Percentiles rank a stretch among this genome's conserved stretches.
Evolutionary conservation across 1,284 basidiomycete genomes (phyloP).

Genomic region (Rhodotorula glutinis): DNA sequence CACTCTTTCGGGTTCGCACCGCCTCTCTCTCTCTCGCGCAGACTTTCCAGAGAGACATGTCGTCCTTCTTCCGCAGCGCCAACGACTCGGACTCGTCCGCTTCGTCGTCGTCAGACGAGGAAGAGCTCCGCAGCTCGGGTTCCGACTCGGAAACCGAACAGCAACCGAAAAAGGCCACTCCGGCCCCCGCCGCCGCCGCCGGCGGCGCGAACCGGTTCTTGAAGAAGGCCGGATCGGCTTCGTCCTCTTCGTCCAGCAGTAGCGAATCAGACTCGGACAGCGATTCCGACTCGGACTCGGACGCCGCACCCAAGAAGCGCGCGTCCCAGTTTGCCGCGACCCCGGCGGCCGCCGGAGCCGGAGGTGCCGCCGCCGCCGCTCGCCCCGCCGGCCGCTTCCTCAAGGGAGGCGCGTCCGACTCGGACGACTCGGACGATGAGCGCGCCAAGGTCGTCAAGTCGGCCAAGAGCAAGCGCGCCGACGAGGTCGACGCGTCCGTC

Average conservation of each 20-base stretch:
- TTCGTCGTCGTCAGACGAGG: constrained; percentile 71
- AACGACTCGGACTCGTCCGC: constrained; percentile 66
- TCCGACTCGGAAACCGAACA: constrained; percentile 63
- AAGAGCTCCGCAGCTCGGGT: constrained; percentile 66
- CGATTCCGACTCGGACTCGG: constrained; percentile 44
- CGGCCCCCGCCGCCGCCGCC: constrained; percentile 44
- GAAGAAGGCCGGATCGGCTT: constrained; percentile 52
- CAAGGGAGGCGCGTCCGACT: constrained; percentile 55
- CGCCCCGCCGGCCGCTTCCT: constrained; percentile 51
- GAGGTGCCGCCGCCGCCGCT: constrained; percentile 49
- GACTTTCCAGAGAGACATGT: constrained; percentile 55
- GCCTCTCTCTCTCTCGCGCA: too few relatives aligned
- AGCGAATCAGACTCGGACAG: constrained; percentile 51
- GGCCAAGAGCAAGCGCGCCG: constrained; percentile 79
- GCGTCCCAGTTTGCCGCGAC: not conserved
- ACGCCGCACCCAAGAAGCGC: constrained; percentile 46
- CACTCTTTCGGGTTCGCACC: too few relatives aligned
- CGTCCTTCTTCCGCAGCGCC: constrained; percentile 79
- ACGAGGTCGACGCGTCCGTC: constrained; percentile 83
- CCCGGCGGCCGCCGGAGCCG: constrained; percentile 19
- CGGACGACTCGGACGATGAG: constrained; percentile 61
- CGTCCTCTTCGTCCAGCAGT: constrained; percentile 52
- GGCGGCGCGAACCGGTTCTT: constrained; percentile 61
- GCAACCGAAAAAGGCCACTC: constrained; percentile 53
- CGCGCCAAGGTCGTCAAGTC: constrained; percentile 73